These are phyloP conservation scores for Aureobasidium melanogenum DNA, from an alignment of 2,329 filamentous ascomycete species.

Conservation along the genomic window DNA sequence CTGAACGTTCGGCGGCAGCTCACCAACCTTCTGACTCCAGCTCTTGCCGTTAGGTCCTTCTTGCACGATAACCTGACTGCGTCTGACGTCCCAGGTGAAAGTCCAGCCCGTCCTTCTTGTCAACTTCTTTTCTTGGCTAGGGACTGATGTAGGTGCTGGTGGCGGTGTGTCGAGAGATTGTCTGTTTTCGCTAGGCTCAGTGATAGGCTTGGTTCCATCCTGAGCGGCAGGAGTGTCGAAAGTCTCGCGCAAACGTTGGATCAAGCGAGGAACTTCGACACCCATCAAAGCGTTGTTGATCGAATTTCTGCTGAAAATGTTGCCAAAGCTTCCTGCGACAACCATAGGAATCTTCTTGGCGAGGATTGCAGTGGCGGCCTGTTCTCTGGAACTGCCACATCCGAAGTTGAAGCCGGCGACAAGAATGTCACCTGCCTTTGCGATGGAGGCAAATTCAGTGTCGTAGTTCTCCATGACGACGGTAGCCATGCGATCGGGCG, in stretches of 20 bases:
- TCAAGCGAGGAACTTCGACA: slow-evolving; percentile 59
- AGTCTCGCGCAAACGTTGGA: slow-evolving; percentile 55
- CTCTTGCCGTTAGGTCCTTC: slow-evolving; percentile 58
- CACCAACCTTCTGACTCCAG: slow-evolving; percentile 76
- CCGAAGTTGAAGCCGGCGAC: slow-evolving; percentile 87
- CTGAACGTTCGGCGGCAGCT: slow-evolving; percentile 78
- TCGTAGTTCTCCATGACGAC: slow-evolving; percentile 97
- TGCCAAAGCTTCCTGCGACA: slow-evolving; percentile 70
- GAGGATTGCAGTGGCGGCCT: slow-evolving; percentile 79
- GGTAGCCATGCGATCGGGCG: slow-evolving; percentile 69
- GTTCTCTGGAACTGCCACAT: slow-evolving; percentile 70
- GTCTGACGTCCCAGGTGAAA: slow-evolving; percentile 68
- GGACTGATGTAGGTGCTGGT: slow-evolving; percentile 26
- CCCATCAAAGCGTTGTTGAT: slow-evolving; percentile 74
- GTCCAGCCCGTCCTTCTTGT: slow-evolving; percentile 77
- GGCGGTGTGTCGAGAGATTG: slow-evolving; percentile 44
- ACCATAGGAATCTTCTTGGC: slow-evolving; percentile 74
- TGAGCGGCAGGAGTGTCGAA: slow-evolving; percentile 34
- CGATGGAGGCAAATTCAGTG: slow-evolving; percentile 53
- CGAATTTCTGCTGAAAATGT: slow-evolving; percentile 70
- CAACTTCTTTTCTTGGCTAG: slow-evolving; percentile 43
- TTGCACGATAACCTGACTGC: slow-evolving; percentile 60
- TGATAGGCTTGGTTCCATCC: slow-evolving; percentile 31
- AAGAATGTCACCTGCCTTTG: slow-evolving; percentile 66
- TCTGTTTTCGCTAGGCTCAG: slow-evolving; percentile 43